A percentile compares a stretch with the other conserved stretches of the same genome.
phyloP scores from a whole-genome alignment of 148 eudicot species.

The Cornus florida region DNA sequence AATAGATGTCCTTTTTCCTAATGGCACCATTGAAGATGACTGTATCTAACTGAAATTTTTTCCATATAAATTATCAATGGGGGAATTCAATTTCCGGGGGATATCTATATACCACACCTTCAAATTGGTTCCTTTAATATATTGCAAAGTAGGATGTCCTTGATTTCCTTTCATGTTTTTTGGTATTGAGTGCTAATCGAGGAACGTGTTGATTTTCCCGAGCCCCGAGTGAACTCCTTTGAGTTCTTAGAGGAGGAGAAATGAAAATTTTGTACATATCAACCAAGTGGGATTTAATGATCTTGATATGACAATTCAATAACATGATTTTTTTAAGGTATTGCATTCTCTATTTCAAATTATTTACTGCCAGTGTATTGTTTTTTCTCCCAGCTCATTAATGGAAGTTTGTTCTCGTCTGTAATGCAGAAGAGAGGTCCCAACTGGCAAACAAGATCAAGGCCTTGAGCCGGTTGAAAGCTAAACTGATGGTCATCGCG shows the following conservation, averaged over 20 bases:
- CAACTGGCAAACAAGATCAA: conserved; percentile 87
- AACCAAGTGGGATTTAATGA: neutral
- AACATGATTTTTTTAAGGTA: neutral
- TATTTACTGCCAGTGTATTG: neutral
- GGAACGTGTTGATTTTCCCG: no score
- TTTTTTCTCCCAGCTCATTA: neutral
- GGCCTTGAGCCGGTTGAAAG: conserved; percentile 88
- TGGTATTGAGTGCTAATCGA: no score
- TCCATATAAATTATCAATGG: neutral
- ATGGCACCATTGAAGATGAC: neutral
- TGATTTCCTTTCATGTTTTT: no score
- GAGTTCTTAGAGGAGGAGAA: no score
- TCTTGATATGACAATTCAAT: neutral
- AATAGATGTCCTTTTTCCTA: neutral
- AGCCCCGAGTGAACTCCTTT: neutral
- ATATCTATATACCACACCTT: neutral
- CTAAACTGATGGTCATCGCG: conserved; percentile 87
- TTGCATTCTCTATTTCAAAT: neutral
- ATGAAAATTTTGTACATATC: no score
- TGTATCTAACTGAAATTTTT: neutral
- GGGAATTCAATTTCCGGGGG: neutral
- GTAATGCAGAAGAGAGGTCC: conserved; percentile 74
- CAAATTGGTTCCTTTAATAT: neutral
- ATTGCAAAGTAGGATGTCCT: no score
- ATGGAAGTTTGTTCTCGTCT: neutral